Percentiles rank a stretch among this genome's conserved stretches.
phyloP scores from a whole-genome alignment of 768 basidiomycete genomes.

The Lentinula sp. region DNA sequence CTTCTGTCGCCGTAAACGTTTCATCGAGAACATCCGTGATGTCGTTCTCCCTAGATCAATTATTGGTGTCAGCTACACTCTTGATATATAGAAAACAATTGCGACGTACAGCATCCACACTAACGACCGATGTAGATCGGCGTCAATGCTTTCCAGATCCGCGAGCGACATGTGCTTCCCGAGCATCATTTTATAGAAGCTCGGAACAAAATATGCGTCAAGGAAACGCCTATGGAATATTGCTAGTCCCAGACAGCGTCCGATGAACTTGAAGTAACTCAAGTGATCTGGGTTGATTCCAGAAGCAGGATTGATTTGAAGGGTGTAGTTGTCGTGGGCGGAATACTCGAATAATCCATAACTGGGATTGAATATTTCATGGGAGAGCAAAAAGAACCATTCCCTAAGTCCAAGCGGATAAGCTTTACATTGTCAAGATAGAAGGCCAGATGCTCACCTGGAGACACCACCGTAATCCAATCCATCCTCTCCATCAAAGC shows the following conservation, averaged over 20 bases:
- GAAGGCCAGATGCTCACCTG: slow-evolving; percentile 33
- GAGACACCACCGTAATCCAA: slow-evolving; percentile 76
- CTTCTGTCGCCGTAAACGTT: slow-evolving; percentile 65
- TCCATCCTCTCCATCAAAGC: slow-evolving; percentile 76
- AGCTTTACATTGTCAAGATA: neutral
- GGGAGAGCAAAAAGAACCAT: slow-evolving; percentile 83
- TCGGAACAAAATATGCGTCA: slow-evolving; percentile 74
- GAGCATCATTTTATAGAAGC: slow-evolving; percentile 77
- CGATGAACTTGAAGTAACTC: slow-evolving; percentile 80
- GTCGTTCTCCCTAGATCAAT: slow-evolving; percentile 53
- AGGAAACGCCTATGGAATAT: slow-evolving; percentile 76
- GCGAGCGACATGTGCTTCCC: slow-evolving; percentile 51
- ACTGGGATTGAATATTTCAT: slow-evolving; percentile 77
- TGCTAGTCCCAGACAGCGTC: slow-evolving; percentile 65
- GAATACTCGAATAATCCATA: slow-evolving; percentile 84
- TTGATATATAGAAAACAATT: neutral
- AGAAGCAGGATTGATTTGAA: slow-evolving; percentile 75
- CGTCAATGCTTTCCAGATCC: slow-evolving; percentile 67
- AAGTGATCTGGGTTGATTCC: slow-evolving; percentile 73
- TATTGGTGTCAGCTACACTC: neutral
- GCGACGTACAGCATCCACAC: slow-evolving; percentile 67
- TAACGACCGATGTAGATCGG: slow-evolving; percentile 62
- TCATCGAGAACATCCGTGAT: slow-evolving; percentile 73
- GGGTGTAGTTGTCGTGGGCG: slow-evolving; percentile 72
- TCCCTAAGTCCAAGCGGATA: slow-evolving; percentile 39